These are phyloP conservation scores for Trichoderma breve DNA, from an alignment of 2,329 filamentous ascomycete genomes.

Conservation along the genomic window DNA sequence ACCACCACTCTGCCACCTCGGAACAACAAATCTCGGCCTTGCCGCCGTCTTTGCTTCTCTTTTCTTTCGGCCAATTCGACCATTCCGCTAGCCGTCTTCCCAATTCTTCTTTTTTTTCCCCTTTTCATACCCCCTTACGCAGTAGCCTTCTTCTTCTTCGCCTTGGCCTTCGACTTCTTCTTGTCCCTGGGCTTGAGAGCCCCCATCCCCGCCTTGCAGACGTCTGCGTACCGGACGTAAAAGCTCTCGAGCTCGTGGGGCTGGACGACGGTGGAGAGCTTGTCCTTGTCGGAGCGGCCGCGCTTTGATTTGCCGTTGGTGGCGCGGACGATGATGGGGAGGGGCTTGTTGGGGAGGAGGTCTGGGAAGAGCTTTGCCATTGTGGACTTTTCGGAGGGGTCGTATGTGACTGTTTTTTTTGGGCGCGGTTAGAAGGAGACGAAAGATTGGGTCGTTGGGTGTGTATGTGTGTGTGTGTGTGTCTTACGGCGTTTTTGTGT, in stretches of 20 bases:
- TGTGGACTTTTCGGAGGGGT: slow-evolving; percentile 42
- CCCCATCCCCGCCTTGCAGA: slow-evolving; percentile 86
- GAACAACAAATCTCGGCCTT: neutral
- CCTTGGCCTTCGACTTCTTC: slow-evolving; percentile 70
- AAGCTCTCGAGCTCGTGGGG: slow-evolving; percentile 75
- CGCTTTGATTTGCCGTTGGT: slow-evolving; percentile 72
- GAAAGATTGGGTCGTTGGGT: neutral
- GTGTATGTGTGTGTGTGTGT: neutral
- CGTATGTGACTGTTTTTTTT: slow-evolving; percentile 40
- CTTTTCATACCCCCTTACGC: slow-evolving; percentile 15
- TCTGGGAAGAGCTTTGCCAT: slow-evolving; percentile 57
- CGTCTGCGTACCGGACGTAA: slow-evolving; percentile 81
- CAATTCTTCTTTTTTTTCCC: neutral
- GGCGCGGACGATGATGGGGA: slow-evolving; percentile 78
- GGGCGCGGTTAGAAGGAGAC: too few species aligned
- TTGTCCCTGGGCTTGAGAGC: slow-evolving; percentile 89
- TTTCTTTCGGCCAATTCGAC: neutral
- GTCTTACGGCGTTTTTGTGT: slow-evolving; percentile 71
- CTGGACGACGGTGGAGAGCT: slow-evolving; percentile 79
- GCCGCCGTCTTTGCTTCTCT: neutral
- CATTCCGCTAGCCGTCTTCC: neutral
- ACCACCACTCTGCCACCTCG: neutral
- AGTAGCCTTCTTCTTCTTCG: slow-evolving; percentile 63
- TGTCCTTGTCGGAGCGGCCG: slow-evolving; percentile 60
- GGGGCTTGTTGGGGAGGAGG: slow-evolving; percentile 54